Conservation (phyloP, 140 eudicot genomes). For the Eryngium alpinum region DNA sequence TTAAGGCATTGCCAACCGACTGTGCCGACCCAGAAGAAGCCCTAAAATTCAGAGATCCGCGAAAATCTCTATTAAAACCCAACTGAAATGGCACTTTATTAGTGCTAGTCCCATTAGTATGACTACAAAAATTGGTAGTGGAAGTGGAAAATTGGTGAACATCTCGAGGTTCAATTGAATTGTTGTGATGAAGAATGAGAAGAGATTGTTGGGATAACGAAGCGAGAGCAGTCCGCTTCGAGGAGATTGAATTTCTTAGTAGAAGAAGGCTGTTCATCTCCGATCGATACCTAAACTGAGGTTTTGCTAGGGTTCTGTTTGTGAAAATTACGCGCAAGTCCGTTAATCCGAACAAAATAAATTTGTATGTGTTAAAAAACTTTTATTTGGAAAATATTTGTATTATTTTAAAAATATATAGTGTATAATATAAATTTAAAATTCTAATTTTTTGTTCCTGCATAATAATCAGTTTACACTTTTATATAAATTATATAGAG, state of each 20-base stretch:
- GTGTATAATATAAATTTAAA: too few species aligned
- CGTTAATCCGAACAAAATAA: too few species aligned
- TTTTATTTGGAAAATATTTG: too few species aligned
- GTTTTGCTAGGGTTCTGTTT: neutral
- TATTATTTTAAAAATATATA: too few species aligned
- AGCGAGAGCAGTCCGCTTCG: conserved; percentile 5
- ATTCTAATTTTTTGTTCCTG: too few species aligned
- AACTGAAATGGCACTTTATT: conserved; percentile 21
- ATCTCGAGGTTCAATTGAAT: neutral
- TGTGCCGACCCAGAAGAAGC: conserved; percentile 29
- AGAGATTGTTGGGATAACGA: conserved; percentile 11
- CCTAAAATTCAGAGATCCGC: conserved; percentile 19
- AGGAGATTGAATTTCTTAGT: conserved; percentile 1
- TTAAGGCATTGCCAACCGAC: conserved; percentile 39
- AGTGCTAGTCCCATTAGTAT: neutral
- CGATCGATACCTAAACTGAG: neutral
- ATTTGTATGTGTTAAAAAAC: too few species aligned
- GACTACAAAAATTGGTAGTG: neutral
- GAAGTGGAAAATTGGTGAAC: neutral
- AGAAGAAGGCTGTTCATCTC: conserved; percentile 3
- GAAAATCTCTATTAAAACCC: conserved; percentile 9
- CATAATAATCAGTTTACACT: too few species aligned
- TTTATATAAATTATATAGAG: too few species aligned
- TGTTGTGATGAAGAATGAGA: neutral
- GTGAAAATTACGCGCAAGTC: too few species aligned